Base-by-base conservation (phyloP, 306 rosid species). In the Cucumis cinereus region DNA sequence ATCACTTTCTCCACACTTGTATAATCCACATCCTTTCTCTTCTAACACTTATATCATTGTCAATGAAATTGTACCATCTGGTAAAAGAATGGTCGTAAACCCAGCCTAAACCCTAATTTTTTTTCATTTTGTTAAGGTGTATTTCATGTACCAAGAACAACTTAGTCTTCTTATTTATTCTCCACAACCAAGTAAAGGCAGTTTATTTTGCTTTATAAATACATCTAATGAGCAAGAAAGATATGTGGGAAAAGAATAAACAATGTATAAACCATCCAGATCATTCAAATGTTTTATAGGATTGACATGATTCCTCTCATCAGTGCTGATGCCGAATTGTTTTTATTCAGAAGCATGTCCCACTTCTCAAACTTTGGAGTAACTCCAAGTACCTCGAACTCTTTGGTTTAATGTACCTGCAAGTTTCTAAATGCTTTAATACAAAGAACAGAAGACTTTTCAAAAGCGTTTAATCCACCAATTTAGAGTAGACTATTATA, bases 331-430 rank as follows among this genome's bases (percentile, higher is more conserved):
- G 14, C 23, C 49, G 30, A 41, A 11, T 11, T 49, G 14, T n/a
- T 20, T 74, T 40, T 35, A 33, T 35, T 58, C 61, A 91, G 13
- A 96, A 86, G 76, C 85, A 93, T 43, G 85, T 86, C 45, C 94
- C 91, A 55, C 79, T 74, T 78, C 81, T 91, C 82, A 93, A 77
- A 87, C 97, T 88, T 49, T 84, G 86, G 16, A 93, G 79, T 11
- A 93, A 86, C 79, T 90, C 89, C 88, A 93, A 79, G 82, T 93
- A 91, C 77, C 97, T 89, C 36, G 64, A 77, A 83, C 75, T 53
- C 72, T 90, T 92, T 9, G 96, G 96, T 17, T 61, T 72, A 63
- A 90, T 83, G 83, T 85, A 90, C 79, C 98, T 93, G 88, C 85
- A 81, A 54, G 40, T 24, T 45, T 71, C 23, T 7, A 69, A 43